A percentile compares a stretch with the other conserved stretches of the same genome.
phyloP scores from a whole-genome alignment of 2,329 filamentous ascomycete species.

The Clarireedia paspali region DNA sequence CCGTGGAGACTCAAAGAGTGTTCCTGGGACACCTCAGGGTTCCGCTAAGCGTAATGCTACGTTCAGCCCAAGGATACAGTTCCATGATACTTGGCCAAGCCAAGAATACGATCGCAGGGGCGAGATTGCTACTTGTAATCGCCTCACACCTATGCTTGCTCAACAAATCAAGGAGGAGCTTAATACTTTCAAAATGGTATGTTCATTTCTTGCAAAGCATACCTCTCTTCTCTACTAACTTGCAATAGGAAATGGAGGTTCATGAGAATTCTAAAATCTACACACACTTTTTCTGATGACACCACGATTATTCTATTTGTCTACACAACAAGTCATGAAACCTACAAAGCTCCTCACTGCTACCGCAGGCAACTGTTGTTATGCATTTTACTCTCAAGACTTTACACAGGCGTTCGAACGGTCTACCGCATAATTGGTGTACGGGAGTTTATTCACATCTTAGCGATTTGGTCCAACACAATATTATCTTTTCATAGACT shows the following conservation, averaged over 20 bases:
- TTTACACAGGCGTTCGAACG: slow-evolving; percentile 26
- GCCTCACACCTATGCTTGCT: slow-evolving; percentile 89
- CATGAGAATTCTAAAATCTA: slow-evolving; percentile 98
- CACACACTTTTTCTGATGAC: slow-evolving; percentile 95
- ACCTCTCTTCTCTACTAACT: slow-evolving; percentile 32
- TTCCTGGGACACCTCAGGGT: slow-evolving; percentile 69
- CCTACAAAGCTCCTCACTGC: slow-evolving; percentile 13
- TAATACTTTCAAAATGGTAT: slow-evolving; percentile 98
- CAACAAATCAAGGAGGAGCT: slow-evolving; percentile 99
- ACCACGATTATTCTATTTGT: slow-evolving; percentile 23
- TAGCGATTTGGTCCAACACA: slow-evolving; percentile 28
- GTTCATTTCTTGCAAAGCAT: slow-evolving; percentile 28
- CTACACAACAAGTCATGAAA: slow-evolving; percentile 6
- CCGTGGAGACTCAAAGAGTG: slow-evolving; percentile 68
- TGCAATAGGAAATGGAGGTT: slow-evolving; percentile 93
- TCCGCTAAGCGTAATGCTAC: slow-evolving; percentile 52
- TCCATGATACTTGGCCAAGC: slow-evolving; percentile 93
- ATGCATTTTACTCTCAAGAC: slow-evolving; percentile 21
- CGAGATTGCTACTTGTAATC: slow-evolving; percentile 96
- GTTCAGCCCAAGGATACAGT: slow-evolving; percentile 90
- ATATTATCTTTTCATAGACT: slow-evolving; percentile 28
- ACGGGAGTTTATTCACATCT: slow-evolving; percentile 28
- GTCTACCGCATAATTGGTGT: slow-evolving; percentile 28
- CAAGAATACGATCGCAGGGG: slow-evolving; percentile 94
- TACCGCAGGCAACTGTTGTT: slow-evolving; percentile 22